A percentile compares a stretch with the other conserved stretches of the same genome.
phyloP scores from a whole-genome alignment of 192 early-diverging fungal species.

The Mortierella antarctica region DNA sequence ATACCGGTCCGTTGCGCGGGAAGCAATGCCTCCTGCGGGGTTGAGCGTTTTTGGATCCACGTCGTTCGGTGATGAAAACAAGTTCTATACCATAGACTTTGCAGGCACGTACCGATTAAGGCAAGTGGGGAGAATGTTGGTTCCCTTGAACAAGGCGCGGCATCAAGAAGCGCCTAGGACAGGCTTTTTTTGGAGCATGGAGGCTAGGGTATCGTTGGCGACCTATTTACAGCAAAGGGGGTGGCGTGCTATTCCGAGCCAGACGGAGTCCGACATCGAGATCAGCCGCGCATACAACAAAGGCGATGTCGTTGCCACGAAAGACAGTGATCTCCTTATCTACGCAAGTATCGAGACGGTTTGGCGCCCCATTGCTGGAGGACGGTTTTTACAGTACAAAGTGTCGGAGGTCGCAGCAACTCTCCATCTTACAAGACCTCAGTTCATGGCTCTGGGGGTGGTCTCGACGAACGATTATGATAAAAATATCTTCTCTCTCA shows the following conservation, averaged over 20 bases:
- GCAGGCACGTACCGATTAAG: too few relatives aligned
- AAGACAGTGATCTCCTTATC: slow-evolving; percentile 5
- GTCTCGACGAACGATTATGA: slow-evolving; percentile 13
- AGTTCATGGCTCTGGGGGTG: slow-evolving; percentile 1
- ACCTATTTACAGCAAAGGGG: not conserved
- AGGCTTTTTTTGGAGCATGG: too few relatives aligned
- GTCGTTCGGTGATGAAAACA: too few relatives aligned
- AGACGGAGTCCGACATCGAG: slow-evolving; percentile 10
- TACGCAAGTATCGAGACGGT: not conserved
- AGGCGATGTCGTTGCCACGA: slow-evolving; percentile 3
- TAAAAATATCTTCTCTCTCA: not conserved
- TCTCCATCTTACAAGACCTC: not conserved
- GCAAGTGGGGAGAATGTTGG: too few relatives aligned
- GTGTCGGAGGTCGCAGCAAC: not conserved
- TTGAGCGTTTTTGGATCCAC: too few relatives aligned
- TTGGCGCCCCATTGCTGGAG: slow-evolving; percentile 5
- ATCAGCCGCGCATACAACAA: not conserved
- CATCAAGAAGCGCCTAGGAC: too few relatives aligned
- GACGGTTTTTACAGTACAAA: slow-evolving; percentile 7
- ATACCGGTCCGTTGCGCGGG: too few relatives aligned
- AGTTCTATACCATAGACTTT: too few relatives aligned
- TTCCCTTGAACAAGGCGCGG: too few relatives aligned
- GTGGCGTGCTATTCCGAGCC: not conserved
- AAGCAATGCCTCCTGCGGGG: too few relatives aligned
- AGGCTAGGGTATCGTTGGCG: too few relatives aligned